Evolutionary conservation across 169 alveolate species (phyloP), one percentile per base, ranked within the genome.

Genomic region (Plasmodium sp.): DNA sequence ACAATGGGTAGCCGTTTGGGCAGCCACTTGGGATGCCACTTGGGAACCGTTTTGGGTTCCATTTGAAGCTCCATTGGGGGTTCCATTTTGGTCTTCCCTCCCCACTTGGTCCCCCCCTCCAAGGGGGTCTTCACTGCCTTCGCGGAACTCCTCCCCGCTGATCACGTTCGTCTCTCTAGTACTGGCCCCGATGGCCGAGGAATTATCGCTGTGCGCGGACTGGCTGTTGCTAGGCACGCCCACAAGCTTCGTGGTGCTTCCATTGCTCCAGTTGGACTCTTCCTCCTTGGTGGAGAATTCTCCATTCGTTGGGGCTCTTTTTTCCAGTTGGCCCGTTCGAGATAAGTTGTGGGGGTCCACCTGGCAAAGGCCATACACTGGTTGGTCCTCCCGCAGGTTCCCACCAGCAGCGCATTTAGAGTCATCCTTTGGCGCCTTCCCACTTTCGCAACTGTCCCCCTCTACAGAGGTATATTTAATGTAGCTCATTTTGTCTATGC

Each of bases 401-500:
- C 1, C 41, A 67, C 10, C 39, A 10, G 16, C 16, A 27, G 77
- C 67, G n/a, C 45, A 22, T 2, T 39, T 51, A n/a, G 31, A 22
- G 27, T 43, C 73, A 81, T 18, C 34, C 67, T 81, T 43, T 9
- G 75, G 36, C 33, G 22, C 41, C 18, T 31, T 43, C n/a, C 34
- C 34, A 45, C 18, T 31, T 81, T 48, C 43, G 18, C 34, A 34
- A 54, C 75, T 71, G 62, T 83, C 58, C 45, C 1, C 22, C 2
- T 71, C 84, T 2, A 6, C 14, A 51, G 41, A 54, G 18, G 51
- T 22, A 41, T 58, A 62, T 18, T 39, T 62, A 27, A 90, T 80
- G 56, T 90, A 80, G 33, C 77, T 71, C 90, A 80, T 90, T 80
- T 90, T 90, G 18, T 90, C 84, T 41, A 80, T 81, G 56, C 75